Base-by-base conservation (phyloP, 2,329 filamentous ascomycete species). In the Alternaria burnsii region DNA sequence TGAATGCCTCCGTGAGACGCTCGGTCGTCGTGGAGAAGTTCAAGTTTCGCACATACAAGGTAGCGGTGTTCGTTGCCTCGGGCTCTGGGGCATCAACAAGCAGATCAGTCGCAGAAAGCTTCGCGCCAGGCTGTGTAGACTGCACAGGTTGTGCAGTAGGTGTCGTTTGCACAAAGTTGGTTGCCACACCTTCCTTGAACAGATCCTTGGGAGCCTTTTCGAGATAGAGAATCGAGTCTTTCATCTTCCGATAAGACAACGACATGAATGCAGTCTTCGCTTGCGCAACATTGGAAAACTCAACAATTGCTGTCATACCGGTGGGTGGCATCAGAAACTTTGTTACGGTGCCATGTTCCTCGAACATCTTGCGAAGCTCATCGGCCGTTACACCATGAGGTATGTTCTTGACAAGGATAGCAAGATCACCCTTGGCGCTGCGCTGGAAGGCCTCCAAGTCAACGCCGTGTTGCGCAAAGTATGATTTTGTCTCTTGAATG, bases 321-420 rank as follows among this genome's bases (percentile, higher is more conserved):
- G 90, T 90, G 1, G 95, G 93, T 12, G 95, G 95, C 89, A 99
- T 96, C 62, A 99, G 82, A 53, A 98, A 89, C 72, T 89, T 88
- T 64, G 89, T 86, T 22, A 98, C 86, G 57, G 91, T 87, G 24
- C 95, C 95, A 76, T 92, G 93, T 73, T 94, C 91, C 74, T 94
- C 91, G 72, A 97, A 95, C 61, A 97, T 81, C 60, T 87, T 89
- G 69, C 89, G 88, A 40, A 98, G 81, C 76, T 97, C 93, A 56
- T 93, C 90, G 52, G 87, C 82, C 50, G 88, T 91, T 26, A 93
- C 94, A 52, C 92, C 91, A 74, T 91, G 94, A 1, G 93, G 89
- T 71, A 99, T 94, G 77, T 98, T 98, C 82, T 99, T 99, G 47
- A 98, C 91, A 53, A 99, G 82, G 50, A 99, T 94, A 42, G 91